Conservation (phyloP, 208 protist genomes). For the Crithidia brevicula region DNA sequence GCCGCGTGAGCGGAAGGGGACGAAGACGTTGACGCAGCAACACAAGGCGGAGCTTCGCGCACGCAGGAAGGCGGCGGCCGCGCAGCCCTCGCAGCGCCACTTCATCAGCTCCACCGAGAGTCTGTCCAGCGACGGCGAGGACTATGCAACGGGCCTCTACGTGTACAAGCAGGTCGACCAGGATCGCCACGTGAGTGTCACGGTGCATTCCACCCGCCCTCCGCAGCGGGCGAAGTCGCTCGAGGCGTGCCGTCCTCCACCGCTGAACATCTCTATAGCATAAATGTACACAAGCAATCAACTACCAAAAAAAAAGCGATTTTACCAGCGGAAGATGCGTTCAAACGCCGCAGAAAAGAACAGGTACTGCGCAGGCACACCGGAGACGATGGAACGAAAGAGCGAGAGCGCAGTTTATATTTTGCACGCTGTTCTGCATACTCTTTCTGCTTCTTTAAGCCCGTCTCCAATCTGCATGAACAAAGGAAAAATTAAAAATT, state of each 20-base stretch:
- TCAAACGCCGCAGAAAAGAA: too few species aligned
- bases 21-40: conserved; percentile 37
- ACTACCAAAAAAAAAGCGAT: too few species aligned
- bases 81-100: conserved; percentile 6
- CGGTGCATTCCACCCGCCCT: conserved; percentile 25
- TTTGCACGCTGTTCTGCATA: too few species aligned
- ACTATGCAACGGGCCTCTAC: conserved; percentile 26
- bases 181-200: conserved; percentile 2
- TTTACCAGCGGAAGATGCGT: too few species aligned
- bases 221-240: conserved; percentile 36
- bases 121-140: conserved; percentile 5
- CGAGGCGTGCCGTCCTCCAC: conserved; percentile 36
- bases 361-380: too few species aligned
- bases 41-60: conserved; percentile 34
- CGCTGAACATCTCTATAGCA: conserved; percentile 19
- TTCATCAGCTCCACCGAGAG: neutral
- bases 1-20: neutral
- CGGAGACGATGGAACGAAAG: too few species aligned
- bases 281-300: too few species aligned
- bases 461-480: too few species aligned
- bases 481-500: too few species aligned
- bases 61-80: conserved; percentile 19
- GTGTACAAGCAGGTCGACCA: conserved; percentile 32
- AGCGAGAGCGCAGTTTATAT: too few species aligned
- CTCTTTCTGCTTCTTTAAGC: too few species aligned